Evolutionary conservation across 345 rosid genomes (phyloP).

Genomic region (Hevea brasiliensis): DNA sequence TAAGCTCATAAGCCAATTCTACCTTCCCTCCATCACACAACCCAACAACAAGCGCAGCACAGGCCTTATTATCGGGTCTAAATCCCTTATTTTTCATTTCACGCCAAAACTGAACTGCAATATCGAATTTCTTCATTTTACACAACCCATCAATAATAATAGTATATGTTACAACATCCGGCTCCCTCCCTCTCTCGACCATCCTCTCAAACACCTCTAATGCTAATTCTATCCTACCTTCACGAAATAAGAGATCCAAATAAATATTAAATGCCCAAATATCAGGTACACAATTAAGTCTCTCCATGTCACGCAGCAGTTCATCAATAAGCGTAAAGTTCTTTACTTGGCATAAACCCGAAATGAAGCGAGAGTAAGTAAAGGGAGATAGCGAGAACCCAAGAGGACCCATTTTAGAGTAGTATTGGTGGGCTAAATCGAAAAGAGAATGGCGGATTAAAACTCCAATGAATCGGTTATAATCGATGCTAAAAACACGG

Average conservation of each 20-base stretch:
- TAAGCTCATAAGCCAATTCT: conserved; percentile 85
- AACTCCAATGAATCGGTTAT: conserved; percentile 85
- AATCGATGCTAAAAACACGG: conserved; percentile 74
- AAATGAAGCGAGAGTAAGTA: conserved; percentile 93
- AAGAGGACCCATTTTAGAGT: conserved; percentile 54
- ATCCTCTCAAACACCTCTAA: conserved; percentile 57
- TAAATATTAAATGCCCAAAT: conserved; percentile 80
- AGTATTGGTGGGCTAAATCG: conserved; percentile 66
- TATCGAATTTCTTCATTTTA: conserved; percentile 52
- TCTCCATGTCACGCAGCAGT: conserved; percentile 69
- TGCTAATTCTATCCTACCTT: conserved; percentile 50
- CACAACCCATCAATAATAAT: conserved; percentile 69
- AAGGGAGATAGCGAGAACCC: conserved; percentile 79
- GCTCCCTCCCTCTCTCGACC: conserved; percentile 62
- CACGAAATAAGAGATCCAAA: conserved; percentile 67
- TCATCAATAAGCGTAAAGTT: conserved; percentile 55
- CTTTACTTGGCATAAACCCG: conserved; percentile 66
- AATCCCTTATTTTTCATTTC: conserved; percentile 63
- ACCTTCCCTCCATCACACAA: conserved; percentile 71
- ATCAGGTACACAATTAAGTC: conserved; percentile 61
- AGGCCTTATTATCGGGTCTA: conserved; percentile 58
- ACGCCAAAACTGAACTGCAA: conserved; percentile 60
- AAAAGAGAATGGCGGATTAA: conserved; percentile 57
- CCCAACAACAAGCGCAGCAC: conserved; percentile 64
- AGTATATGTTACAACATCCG: conserved; percentile 85